Evolutionary conservation across 225 moss, liverwort and hornwort species (phyloP), one percentile per base, ranked within the genome.

Genomic region (Pleurozium schreberi): DNA sequence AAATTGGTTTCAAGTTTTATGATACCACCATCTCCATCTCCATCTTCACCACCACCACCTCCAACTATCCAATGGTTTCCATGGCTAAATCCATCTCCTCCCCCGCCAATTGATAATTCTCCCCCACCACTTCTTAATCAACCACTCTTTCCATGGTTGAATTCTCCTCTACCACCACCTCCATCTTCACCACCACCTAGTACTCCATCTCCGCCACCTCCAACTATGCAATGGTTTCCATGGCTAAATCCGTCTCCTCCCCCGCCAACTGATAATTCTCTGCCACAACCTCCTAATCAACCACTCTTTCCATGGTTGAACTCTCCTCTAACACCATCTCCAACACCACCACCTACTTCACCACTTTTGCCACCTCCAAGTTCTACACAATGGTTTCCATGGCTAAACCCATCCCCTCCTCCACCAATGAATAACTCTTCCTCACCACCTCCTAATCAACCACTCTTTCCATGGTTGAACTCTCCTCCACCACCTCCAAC

Each of bases 381-480:
- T n/a, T n/a, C 68, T 12, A n/a, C n/a, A 3, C 69, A 69, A 69
- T 69, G 40, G 69, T 69, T 25, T 40, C 69, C 69, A 25, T 69
- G 13, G 40, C 69, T 69, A 25, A 69, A 69, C 0, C 25, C 69
- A 40, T 40, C 25, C 14, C 14, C 42, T 25, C 70, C 42, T 0
- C 0, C 0, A 0, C 13, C 70, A 0, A 3, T 1, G 0, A 5
- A 70, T 70, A 70, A 14, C 42, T 14, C 26, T 42, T 1, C 42
- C 1, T 15, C 5, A 5, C 42, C 70, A 26, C 26, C 15, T 26
- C 70, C 3, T 15, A 70, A 3, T 15, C 70, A 70, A 70, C 27
- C 15, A 71, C 1, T 43, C 8, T 71, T 27, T 9, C 26, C 42
- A 70, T 70, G 70, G 40, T 69, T 69, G 2, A 70, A 15, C 14